Conservation (phyloP, 1,139 yeast species). For the Geotrichum bryndzae region DNA sequence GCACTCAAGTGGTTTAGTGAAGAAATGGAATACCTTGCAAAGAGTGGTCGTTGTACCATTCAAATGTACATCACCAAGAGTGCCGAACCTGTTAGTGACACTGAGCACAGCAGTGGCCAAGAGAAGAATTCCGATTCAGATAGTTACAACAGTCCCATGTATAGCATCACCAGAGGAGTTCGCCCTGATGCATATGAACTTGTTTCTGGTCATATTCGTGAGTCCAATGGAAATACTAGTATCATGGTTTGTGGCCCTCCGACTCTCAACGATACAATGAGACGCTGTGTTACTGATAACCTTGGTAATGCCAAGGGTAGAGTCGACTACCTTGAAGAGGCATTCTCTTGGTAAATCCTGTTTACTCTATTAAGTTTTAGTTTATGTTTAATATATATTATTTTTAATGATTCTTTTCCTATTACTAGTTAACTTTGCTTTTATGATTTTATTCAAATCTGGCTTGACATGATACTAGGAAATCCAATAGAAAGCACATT, state of each 20-base stretch:
- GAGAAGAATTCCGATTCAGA: slow-evolving; percentile 3
- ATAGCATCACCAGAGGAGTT: slow-evolving; percentile 1
- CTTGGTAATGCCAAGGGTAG: slow-evolving; percentile 25
- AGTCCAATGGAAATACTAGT: slow-evolving; percentile 33
- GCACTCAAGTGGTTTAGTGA: slow-evolving; percentile 47
- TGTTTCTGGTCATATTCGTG: slow-evolving; percentile 26
- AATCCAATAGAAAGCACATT: too few species aligned
- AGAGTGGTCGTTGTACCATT: slow-evolving; percentile 31
- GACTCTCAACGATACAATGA: slow-evolving; percentile 36
- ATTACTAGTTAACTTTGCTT: too few species aligned
- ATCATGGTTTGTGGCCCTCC: slow-evolving; percentile 39
- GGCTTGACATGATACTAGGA: too few species aligned
- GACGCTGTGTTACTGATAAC: slow-evolving; percentile 30
- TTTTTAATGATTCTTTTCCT: too few species aligned
- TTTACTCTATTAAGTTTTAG: background rate
- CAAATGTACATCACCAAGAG: slow-evolving; percentile 37
- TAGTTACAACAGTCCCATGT: slow-evolving; percentile 3
- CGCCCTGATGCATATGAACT: slow-evolving; percentile 39
- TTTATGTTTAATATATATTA: background rate
- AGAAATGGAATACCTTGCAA: slow-evolving; percentile 40
- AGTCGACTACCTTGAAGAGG: slow-evolving; percentile 36
- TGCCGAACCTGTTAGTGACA: background rate
- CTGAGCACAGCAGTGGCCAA: background rate
- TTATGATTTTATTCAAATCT: too few species aligned
- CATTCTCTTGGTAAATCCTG: slow-evolving; percentile 31